Evolutionary conservation across 352 stramenopile genomes (phyloP), one percentile per base, ranked within the genome.

Genomic region (Phytophthora podocarpi): DNA sequence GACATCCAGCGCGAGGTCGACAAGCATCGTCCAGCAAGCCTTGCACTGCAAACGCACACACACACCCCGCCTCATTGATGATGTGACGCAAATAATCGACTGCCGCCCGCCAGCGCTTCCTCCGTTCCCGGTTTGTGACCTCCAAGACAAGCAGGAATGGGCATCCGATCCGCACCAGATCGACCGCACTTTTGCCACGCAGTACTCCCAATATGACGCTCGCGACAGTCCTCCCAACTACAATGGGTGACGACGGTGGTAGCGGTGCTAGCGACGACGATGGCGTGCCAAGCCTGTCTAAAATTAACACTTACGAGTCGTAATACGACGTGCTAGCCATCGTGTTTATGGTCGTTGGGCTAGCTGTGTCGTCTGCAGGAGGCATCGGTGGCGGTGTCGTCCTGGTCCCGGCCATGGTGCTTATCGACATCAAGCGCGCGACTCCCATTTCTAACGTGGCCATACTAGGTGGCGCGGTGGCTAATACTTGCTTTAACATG

Each of bases 401-500:
- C 56, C 67, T 86, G 54, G 70, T 89, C 20, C 80, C 80, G 27
- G 59, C 74, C 18, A 78, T 89, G 64, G 72, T 86, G 54, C 55
- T 87, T 24, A 66, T 85, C 42, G 74, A 90, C 49, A 83, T 88
- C 54, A 88, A 90, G 60, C 75, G 72, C 42, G 78, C 76, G 18
- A 90, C 78, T 32, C 78, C 80, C 10, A 75, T 76, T 31, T 80
- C 74, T 24, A 88, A 87, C 63, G 66, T 88, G 30, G 74, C 80
- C 67, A 86, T 88, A 64, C 76, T 90, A 21, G 80, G 78, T 46
- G 80, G 78, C 20, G 78, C 78, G 13, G 67, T 87, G 27, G 80
- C 80, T 21, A 90, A 88, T 40, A 74, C 80, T 6, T 76, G 72
- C 36, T 86, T 87, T 59, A 87, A 90, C 50, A 30, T 87, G 50